A percentile compares a stretch with the other conserved stretches of the same genome.
Evolutionary conservation across 148 eudicot genomes (phyloP).

Genomic region (Fagopyrum esculentum): DNA sequence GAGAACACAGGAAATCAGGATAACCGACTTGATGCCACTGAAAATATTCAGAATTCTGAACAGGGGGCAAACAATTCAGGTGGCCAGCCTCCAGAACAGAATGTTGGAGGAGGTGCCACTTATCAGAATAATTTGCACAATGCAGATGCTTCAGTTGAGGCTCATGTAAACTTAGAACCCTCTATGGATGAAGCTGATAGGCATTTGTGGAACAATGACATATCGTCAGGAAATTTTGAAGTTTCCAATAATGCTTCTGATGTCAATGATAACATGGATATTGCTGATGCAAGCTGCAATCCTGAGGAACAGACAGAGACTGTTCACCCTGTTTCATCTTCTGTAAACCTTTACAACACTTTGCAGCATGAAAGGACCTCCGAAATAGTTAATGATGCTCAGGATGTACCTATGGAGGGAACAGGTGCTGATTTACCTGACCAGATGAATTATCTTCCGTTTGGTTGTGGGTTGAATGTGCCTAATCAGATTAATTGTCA

Average conservation of each 20-base stretch:
- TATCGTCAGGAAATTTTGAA: constrained; percentile 22
- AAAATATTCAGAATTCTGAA: constrained; percentile 10
- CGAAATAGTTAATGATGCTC: constrained; percentile 18
- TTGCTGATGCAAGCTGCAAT: constrained; percentile 42
- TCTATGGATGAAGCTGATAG: constrained; percentile 29
- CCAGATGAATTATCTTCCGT: constrained; percentile 25
- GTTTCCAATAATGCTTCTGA: constrained; percentile 16
- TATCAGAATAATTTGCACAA: constrained; percentile 25
- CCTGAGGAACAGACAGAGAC: constrained; percentile 30
- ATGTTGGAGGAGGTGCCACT: constrained; percentile 30
- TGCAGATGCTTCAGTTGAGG: constrained; percentile 29
- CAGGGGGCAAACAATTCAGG: constrained; percentile 15
- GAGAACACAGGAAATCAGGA: constrained; percentile 32
- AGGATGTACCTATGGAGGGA: constrained; percentile 33
- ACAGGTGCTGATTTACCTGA: constrained; percentile 22
- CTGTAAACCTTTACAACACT: constrained; percentile 18
- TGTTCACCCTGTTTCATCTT: constrained; percentile 18
- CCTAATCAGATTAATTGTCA: constrained; percentile 30
- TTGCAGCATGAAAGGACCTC: constrained; percentile 21
- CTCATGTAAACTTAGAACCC: constrained; percentile 20
- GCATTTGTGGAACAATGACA: constrained; percentile 26
- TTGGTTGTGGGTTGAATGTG: constrained; percentile 31
- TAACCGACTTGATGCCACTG: constrained; percentile 24
- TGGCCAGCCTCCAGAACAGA: constrained; percentile 33
- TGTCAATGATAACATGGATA: constrained; percentile 45